phyloP scores from a whole-genome alignment of 176 grass and related monocot species.

The Elaeis guineensis region DNA sequence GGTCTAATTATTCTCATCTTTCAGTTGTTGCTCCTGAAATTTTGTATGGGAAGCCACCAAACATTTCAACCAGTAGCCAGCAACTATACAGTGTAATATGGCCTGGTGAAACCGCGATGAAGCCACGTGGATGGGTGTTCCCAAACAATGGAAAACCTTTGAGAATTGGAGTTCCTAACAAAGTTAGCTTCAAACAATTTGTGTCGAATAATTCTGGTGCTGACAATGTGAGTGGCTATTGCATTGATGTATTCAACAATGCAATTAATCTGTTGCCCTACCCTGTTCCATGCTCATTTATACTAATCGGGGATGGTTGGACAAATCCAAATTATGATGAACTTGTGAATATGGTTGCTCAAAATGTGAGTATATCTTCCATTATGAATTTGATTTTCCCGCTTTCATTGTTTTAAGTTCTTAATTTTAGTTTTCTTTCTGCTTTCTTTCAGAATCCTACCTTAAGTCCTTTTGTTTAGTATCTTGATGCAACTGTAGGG shows the following conservation, averaged over 20 bases:
- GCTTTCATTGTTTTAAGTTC: background rate
- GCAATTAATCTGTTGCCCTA: conserved; percentile 18
- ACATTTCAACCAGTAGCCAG: background rate
- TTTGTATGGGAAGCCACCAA: conserved; percentile 16
- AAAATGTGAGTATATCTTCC: background rate
- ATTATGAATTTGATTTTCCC: background rate
- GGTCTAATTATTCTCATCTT: conserved; percentile 14
- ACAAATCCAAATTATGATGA: conserved; percentile 16
- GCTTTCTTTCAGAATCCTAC: background rate
- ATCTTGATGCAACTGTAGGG: conserved; percentile 18
- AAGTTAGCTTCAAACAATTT: conserved; percentile 7
- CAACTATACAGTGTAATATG: conserved; percentile 13
- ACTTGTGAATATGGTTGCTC: conserved; percentile 2
- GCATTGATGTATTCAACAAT: conserved; percentile 14
- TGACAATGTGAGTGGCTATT: conserved; percentile 9
- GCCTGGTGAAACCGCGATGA: conserved; percentile 10
- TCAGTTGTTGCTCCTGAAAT: conserved; percentile 18
- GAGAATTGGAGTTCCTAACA: conserved; percentile 10
- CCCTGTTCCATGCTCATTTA: conserved; percentile 10
- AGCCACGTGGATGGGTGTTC: conserved; percentile 16
- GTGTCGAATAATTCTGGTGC: background rate
- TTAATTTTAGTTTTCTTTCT: background rate
- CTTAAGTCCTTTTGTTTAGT: background rate
- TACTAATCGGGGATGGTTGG: conserved; percentile 5
- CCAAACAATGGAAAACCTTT: conserved; percentile 16